These are phyloP conservation scores for Scedosporium dehoogii DNA, from an alignment of 2,329 filamentous ascomycete genomes.

Conservation along the genomic window DNA sequence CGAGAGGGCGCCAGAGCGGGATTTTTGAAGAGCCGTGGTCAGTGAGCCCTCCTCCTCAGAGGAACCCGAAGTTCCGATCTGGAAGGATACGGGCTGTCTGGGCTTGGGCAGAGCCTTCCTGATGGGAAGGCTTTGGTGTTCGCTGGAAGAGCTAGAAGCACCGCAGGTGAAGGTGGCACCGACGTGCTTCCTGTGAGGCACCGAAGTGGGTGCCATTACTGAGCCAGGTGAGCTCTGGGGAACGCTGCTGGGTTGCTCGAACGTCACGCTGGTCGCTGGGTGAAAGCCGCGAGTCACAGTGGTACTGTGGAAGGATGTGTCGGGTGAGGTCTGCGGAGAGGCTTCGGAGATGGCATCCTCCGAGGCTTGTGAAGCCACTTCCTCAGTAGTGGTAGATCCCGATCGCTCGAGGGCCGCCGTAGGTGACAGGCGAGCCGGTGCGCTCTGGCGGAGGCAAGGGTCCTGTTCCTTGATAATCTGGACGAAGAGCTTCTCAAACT, in stretches of 20 bases:
- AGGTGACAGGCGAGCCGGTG: constrained; percentile 22
- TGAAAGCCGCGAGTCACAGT: constrained; percentile 83
- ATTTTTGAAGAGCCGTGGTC: constrained; percentile 28
- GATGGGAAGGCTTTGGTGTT: constrained; percentile 36
- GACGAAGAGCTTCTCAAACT: constrained; percentile 87
- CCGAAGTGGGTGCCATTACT: constrained; percentile 50
- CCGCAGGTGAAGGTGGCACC: constrained; percentile 60
- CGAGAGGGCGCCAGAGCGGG: constrained; percentile 34
- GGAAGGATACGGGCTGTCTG: constrained; percentile 32
- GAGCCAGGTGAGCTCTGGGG: constrained; percentile 14
- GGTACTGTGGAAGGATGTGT: constrained; percentile 38
- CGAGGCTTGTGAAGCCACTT: constrained; percentile 45
- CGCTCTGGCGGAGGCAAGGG: constrained; percentile 39
- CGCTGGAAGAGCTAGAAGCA: constrained; percentile 67
- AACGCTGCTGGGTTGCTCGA: constrained; percentile 1
- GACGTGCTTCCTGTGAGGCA: constrained; percentile 47
- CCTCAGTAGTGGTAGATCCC: constrained; percentile 33
- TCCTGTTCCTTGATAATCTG: constrained; percentile 86
- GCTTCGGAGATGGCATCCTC: constrained; percentile 25
- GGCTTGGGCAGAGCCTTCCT: neutral
- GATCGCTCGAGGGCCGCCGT: constrained; percentile 28
- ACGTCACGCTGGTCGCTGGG: constrained; percentile 36
- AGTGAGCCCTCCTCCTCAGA: constrained; percentile 77
- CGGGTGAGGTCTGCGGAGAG: constrained; percentile 24
- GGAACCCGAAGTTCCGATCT: constrained; percentile 42